Conservation (phyloP, 106 monocot species). For the Platanthera zijinensis region DNA sequence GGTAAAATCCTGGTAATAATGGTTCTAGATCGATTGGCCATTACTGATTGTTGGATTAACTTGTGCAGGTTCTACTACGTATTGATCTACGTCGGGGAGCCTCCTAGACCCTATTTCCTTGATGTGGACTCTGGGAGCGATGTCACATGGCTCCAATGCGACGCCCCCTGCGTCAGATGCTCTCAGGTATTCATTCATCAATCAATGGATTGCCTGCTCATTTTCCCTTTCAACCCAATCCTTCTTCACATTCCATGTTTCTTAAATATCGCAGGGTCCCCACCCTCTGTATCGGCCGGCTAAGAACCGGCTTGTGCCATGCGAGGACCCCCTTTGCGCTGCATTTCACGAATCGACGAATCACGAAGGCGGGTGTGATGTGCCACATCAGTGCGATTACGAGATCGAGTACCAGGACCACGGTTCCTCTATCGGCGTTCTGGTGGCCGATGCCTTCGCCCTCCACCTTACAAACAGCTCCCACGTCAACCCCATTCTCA, state of each 20-base stretch:
- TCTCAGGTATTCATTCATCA: conserved; percentile 25
- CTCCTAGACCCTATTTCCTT: conserved; percentile 85
- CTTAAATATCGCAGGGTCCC: conserved; percentile 38
- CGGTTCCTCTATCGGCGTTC: conserved; percentile 78
- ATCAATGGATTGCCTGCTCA: neutral
- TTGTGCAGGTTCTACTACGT: conserved; percentile 39
- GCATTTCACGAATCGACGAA: conserved; percentile 24
- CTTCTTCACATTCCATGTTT: neutral
- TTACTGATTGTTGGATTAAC: neutral
- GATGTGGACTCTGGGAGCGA: conserved; percentile 98
- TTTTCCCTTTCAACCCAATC: neutral
- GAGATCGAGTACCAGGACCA: conserved; percentile 65
- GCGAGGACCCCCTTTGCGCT: conserved; percentile 51
- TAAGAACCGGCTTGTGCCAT: conserved; percentile 51
- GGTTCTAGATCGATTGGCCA: neutral
- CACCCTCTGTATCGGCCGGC: conserved; percentile 66
- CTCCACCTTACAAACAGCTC: conserved; percentile 55
- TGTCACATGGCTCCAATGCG: conserved; percentile 94
- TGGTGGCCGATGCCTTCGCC: conserved; percentile 49
- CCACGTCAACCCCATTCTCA: conserved; percentile 37
- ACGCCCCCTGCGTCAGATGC: conserved; percentile 85
- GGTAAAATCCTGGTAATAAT: conserved; percentile 27
- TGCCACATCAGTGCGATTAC: conserved; percentile 63
- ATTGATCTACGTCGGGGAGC: conserved; percentile 63
- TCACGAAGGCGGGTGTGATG: conserved; percentile 16